These are phyloP conservation scores for Gremmenia infestans DNA, from an alignment of 2,329 filamentous ascomycete species.

Conservation along the genomic window DNA sequence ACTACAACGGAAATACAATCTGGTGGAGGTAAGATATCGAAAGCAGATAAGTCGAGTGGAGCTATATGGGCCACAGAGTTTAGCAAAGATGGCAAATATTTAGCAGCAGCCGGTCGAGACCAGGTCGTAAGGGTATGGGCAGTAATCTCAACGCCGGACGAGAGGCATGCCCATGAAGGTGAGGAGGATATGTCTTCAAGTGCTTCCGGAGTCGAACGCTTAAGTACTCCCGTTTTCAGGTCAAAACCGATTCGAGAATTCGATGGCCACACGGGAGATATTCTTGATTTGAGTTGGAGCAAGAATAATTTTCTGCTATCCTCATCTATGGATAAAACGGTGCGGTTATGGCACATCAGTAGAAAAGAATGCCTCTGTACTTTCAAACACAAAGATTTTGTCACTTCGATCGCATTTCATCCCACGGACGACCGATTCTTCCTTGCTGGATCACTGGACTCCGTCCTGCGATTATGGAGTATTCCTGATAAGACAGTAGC, in stretches of 20 bases:
- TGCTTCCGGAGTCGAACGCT: conserved; percentile 51
- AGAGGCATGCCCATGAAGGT: conserved; percentile 67
- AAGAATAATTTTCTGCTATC: conserved; percentile 98
- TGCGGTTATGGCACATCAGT: conserved; percentile 87
- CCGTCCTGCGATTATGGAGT: conserved; percentile 85
- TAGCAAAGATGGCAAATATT: conserved; percentile 82
- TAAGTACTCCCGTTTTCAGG: conserved; percentile 88
- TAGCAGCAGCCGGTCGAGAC: conserved; percentile 91
- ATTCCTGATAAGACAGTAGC: conserved; percentile 95
- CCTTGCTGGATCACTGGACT: conserved; percentile 85
- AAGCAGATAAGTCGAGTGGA: conserved; percentile 37
- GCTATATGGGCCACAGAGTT: conserved; percentile 93
- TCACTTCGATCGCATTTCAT: conserved; percentile 92
- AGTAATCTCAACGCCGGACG: conserved; percentile 76
- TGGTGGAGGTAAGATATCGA: conserved; percentile 27
- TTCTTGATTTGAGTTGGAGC: conserved; percentile 94
- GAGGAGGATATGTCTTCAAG: conserved; percentile 51
- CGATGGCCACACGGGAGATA: conserved; percentile 74
- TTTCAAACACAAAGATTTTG: conserved; percentile 92
- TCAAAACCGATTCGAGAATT: conserved; percentile 76
- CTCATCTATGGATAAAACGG: conserved; percentile 97
- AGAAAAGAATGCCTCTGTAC: conserved; percentile 82
- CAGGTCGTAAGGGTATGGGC: conserved; percentile 81
- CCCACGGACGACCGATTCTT: conserved; percentile 96
- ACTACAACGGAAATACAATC: conserved; percentile 20